Conservation (phyloP, 805 yeast genomes). For the Candida yuanshanica region DNA sequence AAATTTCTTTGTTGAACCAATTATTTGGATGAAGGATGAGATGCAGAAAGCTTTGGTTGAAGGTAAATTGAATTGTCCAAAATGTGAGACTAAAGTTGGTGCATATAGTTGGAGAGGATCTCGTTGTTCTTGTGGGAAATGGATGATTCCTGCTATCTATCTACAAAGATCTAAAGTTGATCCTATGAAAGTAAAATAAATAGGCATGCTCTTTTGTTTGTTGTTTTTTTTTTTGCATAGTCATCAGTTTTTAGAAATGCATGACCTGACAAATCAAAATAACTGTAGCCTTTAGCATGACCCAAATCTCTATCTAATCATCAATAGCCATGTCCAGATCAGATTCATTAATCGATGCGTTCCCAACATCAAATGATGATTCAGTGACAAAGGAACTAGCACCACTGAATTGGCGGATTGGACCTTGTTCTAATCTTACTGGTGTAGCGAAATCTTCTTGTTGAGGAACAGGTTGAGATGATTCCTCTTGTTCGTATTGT, state of each 20-base stretch:
- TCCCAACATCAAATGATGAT: conserved; percentile 18
- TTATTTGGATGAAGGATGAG: conserved; percentile 87
- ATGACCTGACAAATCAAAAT: too few relatives aligned
- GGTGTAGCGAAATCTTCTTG: conserved; percentile 13
- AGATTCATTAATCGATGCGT: conserved; percentile 27
- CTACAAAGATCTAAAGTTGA: conserved; percentile 80
- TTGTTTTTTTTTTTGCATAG: too few relatives aligned
- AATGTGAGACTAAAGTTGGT: conserved; percentile 81
- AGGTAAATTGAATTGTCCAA: conserved; percentile 83
- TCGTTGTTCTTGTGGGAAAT: conserved; percentile 88
- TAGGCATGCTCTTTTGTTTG: too few relatives aligned
- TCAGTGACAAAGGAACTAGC: conserved; percentile 8
- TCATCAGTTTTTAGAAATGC: too few relatives aligned
- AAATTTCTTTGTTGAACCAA: conserved; percentile 83
- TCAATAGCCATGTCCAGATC: conserved; percentile 42
- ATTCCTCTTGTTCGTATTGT: conserved; percentile 18
- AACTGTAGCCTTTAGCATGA: background rate
- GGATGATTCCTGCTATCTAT: conserved; percentile 92
- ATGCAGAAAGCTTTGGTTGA: conserved; percentile 68
- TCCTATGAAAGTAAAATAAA: conserved; percentile 26
- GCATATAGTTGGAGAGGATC: conserved; percentile 94
- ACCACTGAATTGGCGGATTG: conserved; percentile 1
- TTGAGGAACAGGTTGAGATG: conserved; percentile 6
- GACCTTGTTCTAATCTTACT: conserved; percentile 3
- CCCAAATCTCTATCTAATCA: conserved; percentile 13